Evolutionary conservation across 345 rosid genomes (phyloP).

Genomic region (Trapa incisa): DNA sequence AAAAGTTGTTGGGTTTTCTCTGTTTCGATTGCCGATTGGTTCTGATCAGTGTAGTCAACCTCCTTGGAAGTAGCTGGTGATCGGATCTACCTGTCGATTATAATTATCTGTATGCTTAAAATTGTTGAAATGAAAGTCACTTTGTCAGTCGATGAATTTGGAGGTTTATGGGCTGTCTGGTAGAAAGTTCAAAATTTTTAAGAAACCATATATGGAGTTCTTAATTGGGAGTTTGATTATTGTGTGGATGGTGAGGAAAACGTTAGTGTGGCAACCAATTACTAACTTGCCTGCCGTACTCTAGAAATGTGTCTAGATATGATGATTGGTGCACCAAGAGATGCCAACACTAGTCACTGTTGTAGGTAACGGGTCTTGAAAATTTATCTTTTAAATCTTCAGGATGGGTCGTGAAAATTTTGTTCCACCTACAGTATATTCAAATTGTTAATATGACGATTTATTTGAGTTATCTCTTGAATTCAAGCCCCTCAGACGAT

Average conservation of each 20-base stretch:
- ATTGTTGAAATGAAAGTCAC: background rate
- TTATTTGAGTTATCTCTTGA: background rate
- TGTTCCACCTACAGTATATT: background rate
- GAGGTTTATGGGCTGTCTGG: background rate
- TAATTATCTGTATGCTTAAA: background rate
- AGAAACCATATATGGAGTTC: background rate
- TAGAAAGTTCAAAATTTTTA: background rate
- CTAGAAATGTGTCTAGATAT: background rate
- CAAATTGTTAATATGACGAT: background rate
- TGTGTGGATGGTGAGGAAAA: too few relatives aligned
- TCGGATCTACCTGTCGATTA: background rate
- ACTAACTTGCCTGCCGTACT: background rate
- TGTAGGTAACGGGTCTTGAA: background rate
- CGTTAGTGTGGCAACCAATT: background rate
- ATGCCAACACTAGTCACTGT: background rate
- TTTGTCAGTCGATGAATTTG: background rate
- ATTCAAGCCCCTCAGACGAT: background rate
- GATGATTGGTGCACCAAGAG: background rate
- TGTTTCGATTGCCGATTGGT: background rate
- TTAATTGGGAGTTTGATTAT: too few relatives aligned
- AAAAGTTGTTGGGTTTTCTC: background rate
- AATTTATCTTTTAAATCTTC: background rate
- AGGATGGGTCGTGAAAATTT: background rate
- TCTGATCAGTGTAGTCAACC: conserved; percentile 1
- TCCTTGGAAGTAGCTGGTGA: background rate